Evolutionary conservation across 805 yeast genomes (phyloP).

Genomic region (Jamesozyma jinghongensis): DNA sequence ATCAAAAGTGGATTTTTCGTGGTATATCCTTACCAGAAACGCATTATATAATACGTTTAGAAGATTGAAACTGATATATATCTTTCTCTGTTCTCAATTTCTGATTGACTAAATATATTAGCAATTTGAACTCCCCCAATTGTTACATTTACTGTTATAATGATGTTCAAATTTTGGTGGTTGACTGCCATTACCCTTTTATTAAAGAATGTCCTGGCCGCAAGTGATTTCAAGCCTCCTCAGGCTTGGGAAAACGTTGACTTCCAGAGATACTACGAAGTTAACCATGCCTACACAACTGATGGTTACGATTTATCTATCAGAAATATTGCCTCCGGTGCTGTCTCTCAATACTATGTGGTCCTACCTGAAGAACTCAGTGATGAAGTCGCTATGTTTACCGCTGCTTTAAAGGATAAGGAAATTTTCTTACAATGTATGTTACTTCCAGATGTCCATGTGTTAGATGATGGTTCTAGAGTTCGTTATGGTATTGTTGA

Average conservation of each 20-base stretch:
- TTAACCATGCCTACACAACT: conserved; percentile 54
- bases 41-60: not conserved
- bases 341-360: conserved; percentile 48
- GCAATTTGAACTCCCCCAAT: too few relatives aligned
- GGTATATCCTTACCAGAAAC: too few relatives aligned
- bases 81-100: too few relatives aligned
- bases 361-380: conserved; percentile 44
- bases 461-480: conserved; percentile 19
- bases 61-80: too few relatives aligned
- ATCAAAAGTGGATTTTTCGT: not conserved
- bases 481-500: conserved; percentile 38
- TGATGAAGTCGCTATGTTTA: conserved; percentile 38
- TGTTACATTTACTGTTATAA: too few relatives aligned
- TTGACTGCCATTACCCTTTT: conserved; percentile 1
- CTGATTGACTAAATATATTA: too few relatives aligned
- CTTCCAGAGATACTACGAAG: conserved; percentile 50
- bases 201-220: conserved; percentile 6
- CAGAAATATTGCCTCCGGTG: conserved; percentile 47
- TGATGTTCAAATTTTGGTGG: conserved; percentile 1
- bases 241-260: conserved; percentile 45
- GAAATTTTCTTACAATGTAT: conserved; percentile 21
- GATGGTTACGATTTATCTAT: conserved; percentile 50
- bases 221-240: conserved; percentile 11
- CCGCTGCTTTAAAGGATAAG: conserved; percentile 30
- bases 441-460: conserved; percentile 19